Evolutionary conservation across 1,284 basidiomycete species (phyloP).

Genomic region (Boletus mariae): DNA sequence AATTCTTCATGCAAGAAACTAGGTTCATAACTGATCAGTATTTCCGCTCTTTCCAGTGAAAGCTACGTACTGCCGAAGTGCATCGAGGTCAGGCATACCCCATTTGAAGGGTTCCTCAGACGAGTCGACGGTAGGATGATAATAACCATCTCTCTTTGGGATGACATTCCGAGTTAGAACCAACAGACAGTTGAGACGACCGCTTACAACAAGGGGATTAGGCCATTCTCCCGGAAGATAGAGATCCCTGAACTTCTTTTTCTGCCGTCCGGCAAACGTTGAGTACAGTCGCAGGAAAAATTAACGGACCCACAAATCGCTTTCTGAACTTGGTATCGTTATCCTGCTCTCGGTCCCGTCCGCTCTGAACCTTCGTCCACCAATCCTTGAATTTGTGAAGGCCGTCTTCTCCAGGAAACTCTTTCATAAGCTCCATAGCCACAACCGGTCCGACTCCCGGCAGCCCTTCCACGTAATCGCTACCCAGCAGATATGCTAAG

Average conservation of each 20-base stretch:
- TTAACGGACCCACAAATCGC: constrained; percentile 65
- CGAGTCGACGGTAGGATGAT: constrained; percentile 84
- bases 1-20: constrained; percentile 86
- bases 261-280: constrained; percentile 46
- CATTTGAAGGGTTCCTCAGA: constrained; percentile 96
- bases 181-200: constrained; percentile 6
- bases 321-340: constrained; percentile 73
- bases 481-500: constrained; percentile 91
- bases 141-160: constrained; percentile 84
- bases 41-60: neutral
- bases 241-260: constrained; percentile 84
- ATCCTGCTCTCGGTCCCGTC: constrained; percentile 74
- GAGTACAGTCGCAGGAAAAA: constrained; percentile 9
- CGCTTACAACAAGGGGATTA: constrained; percentile 77
- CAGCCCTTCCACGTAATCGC: constrained; percentile 97
- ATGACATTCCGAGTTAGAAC: neutral
- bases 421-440: constrained; percentile 91
- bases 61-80: constrained; percentile 68
- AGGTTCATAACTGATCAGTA: constrained; percentile 5
- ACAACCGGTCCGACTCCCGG: constrained; percentile 93
- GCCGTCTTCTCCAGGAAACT: constrained; percentile 85
- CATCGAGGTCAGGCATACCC: constrained; percentile 94
- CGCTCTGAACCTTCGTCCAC: constrained; percentile 95
- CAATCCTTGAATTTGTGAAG: constrained; percentile 87
- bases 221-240: constrained; percentile 87